A percentile compares a stretch with the other conserved stretches of the same genome.
These are phyloP conservation scores for Crinitomyces ghanaensis DNA, from an alignment of 805 yeast genomes.

Conservation along the genomic window DNA sequence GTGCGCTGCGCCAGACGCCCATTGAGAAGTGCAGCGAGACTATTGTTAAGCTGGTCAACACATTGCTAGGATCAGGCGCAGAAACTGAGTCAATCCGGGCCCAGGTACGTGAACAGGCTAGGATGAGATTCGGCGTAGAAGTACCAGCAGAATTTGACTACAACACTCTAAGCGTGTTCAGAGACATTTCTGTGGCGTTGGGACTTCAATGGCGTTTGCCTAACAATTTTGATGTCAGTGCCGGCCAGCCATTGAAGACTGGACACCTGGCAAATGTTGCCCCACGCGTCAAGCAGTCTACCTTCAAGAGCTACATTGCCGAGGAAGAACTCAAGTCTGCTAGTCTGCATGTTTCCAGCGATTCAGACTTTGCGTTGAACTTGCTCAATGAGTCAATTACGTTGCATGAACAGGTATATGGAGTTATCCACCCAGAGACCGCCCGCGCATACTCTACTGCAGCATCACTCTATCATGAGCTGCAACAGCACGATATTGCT, in stretches of 20 bases:
- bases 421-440: slow-evolving; percentile 67
- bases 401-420: slow-evolving; percentile 74
- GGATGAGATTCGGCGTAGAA: slow-evolving; percentile 56
- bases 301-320: slow-evolving; percentile 52
- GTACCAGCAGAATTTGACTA: slow-evolving; percentile 28
- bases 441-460: slow-evolving; percentile 56
- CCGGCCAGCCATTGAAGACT: slow-evolving; percentile 31
- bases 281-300: slow-evolving; percentile 67
- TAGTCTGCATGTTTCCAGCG: slow-evolving; percentile 17
- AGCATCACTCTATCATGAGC: slow-evolving; percentile 55
- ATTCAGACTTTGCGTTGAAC: slow-evolving; percentile 43
- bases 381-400: slow-evolving; percentile 59
- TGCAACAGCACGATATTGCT: slow-evolving; percentile 47
- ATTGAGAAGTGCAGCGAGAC: slow-evolving; percentile 44
- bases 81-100: slow-evolving; percentile 32
- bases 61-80: slow-evolving; percentile 34
- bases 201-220: slow-evolving; percentile 77
- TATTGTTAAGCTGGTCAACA: slow-evolving; percentile 59
- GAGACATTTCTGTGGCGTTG: slow-evolving; percentile 62
- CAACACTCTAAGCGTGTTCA: slow-evolving; percentile 45
- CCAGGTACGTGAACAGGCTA: slow-evolving; percentile 42
- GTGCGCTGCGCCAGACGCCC: slow-evolving; percentile 36
- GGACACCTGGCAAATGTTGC: slow-evolving; percentile 58
- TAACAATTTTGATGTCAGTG: slow-evolving; percentile 35
- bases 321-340: slow-evolving; percentile 47